Evolutionary conservation across 257 asterid species (phyloP), one percentile per base, ranked within the genome.

Genomic region (Striga asiatica): DNA sequence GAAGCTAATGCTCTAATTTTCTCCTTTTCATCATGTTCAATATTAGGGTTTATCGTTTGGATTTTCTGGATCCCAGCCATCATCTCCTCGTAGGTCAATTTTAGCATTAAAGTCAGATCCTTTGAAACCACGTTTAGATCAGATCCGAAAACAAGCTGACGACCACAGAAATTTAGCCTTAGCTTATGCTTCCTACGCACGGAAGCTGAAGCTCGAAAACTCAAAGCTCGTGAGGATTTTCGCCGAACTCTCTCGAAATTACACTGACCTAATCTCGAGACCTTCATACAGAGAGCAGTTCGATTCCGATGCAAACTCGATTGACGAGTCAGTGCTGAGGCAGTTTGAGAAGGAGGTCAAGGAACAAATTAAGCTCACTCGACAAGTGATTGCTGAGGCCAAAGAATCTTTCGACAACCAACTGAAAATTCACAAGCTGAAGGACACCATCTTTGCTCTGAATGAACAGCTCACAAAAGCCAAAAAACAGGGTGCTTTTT

Each of bases 331-430:
- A 13, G 73, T 70, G 42, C 66, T 83, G 66, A 76, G 81, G 39
- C 72, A n/a, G 70, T 80, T 75, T 61, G 94, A 83, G 78, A 83
- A 83, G 39, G 89, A 80, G 73, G 89, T 83, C 72, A 83, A 83
- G 68, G 89, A 81, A 32, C 58, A 76, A 39, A 78, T 83, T 55
- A 83, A 83, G 71, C 61, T 74, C 45, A 76, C 84, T 0, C 66
- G 94, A 27, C 83, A 74, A 58, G 75, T 83, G 69, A 77, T 83
- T 60, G 69, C 86, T 0, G 89, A 80, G 74, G 80, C 89, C 1
- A 83, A 81, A 69, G 86, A 80, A 62, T 76, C 86, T 7, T 83
- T 75, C 11, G 94, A 83, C 56, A 80, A 83, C 64, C 89, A 80
- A 38, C 58, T 83, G 57, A 83, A 80, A 62, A 80, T 83, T 42